Evolutionary conservation across 441 rosid genomes (phyloP).

Genomic region (Daphne laureola): DNA sequence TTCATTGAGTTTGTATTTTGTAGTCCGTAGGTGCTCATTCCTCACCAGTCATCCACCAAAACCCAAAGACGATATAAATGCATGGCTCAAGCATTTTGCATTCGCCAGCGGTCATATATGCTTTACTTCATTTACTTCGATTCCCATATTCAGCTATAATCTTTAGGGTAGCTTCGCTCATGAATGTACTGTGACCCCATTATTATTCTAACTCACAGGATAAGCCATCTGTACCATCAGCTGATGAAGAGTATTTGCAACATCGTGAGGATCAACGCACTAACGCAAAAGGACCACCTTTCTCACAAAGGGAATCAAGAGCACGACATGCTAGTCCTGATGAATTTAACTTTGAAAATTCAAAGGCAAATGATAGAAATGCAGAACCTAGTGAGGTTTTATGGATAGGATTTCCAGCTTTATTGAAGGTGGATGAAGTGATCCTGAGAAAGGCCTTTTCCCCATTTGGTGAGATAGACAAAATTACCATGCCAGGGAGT

Average conservation of each 20-base stretch:
- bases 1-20: too few relatives aligned
- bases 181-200: conserved; percentile 18
- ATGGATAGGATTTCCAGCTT: conserved; percentile 93
- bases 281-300: conserved; percentile 55
- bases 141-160: too few relatives aligned
- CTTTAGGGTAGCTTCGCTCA: too few relatives aligned
- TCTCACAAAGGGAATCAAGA: conserved; percentile 61
- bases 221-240: conserved; percentile 51
- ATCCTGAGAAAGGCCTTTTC: conserved; percentile 73
- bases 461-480: conserved; percentile 85
- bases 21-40: too few relatives aligned
- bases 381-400: conserved; percentile 87
- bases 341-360: conserved; percentile 38
- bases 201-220: conserved; percentile 70
- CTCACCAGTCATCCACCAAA: too few relatives aligned
- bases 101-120: too few relatives aligned
- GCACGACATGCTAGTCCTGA: conserved; percentile 58
- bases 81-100: too few relatives aligned
- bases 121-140: too few relatives aligned
- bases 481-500: conserved; percentile 84
- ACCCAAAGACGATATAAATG: too few relatives aligned
- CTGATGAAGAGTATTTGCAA: conserved; percentile 47
- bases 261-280: conserved; percentile 57
- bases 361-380: conserved; percentile 51
- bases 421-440: conserved; percentile 69